These are phyloP conservation scores for Linderina pennispora DNA, from an alignment of 192 early-diverging fungal genomes.

Conservation along the genomic window DNA sequence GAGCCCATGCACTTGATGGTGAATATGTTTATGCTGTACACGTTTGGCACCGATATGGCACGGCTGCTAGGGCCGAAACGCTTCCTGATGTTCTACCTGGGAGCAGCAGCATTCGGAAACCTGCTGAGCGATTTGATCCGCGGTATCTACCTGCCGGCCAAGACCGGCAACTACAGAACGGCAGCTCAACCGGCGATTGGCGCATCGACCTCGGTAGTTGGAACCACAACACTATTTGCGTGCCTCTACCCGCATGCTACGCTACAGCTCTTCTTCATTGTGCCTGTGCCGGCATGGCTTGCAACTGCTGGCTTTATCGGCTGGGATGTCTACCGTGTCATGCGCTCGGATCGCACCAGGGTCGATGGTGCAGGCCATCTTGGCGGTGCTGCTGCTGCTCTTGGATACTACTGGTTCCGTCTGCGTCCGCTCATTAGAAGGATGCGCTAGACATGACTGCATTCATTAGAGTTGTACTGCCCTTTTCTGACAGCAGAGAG, in stretches of 20 bases:
- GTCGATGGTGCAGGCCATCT: conserved; percentile 48
- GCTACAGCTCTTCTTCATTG: conserved; percentile 30
- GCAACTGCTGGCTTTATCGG: conserved; percentile 32
- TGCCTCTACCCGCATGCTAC: conserved; percentile 33
- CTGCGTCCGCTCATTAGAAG: conserved; percentile 35
- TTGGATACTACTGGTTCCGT: conserved; percentile 47
- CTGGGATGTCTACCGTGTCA: conserved; percentile 31
- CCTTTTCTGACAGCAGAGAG: too few species aligned
- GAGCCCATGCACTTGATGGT: conserved; percentile 32
- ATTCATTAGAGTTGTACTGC: too few species aligned
- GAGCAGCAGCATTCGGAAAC: conserved; percentile 22
- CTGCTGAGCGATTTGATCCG: conserved; percentile 23
- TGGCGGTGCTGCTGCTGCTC: conserved; percentile 37
- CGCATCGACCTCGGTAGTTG: conserved; percentile 39
- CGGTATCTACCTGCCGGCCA: conserved; percentile 9
- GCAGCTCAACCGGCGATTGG: conserved; percentile 25
- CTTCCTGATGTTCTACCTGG: conserved; percentile 36
- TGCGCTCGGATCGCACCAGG: conserved; percentile 5
- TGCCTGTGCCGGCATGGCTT: conserved; percentile 39
- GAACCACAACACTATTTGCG: conserved; percentile 40
- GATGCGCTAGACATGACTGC: conserved; percentile 12
- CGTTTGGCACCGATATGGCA: conserved; percentile 33
- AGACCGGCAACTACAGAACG: conserved; percentile 2
- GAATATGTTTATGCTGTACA: conserved; percentile 47
- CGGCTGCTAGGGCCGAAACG: conserved; percentile 15